These are phyloP conservation scores for Zymoseptoria brevis DNA, from an alignment of 2,329 filamentous ascomycete species.

Conservation along the genomic window DNA sequence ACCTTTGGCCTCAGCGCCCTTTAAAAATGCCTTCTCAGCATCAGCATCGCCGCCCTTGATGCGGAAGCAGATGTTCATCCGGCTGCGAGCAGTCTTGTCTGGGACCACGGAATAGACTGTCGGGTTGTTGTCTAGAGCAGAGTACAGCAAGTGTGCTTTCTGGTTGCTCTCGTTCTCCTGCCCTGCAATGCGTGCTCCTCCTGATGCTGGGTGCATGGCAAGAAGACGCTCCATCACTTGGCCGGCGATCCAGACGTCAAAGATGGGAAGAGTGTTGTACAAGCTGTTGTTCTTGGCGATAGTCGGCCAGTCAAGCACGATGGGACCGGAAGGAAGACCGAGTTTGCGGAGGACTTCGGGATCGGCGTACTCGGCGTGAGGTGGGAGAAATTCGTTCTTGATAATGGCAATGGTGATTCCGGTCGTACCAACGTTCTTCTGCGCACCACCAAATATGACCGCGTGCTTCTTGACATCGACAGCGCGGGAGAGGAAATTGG, in stretches of 20 bases:
- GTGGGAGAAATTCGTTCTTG: conserved; percentile 70
- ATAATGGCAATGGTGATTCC: conserved; percentile 83
- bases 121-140: conserved; percentile 63
- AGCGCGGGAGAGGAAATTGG: conserved; percentile 78
- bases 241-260: conserved; percentile 87
- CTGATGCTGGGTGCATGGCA: conserved; percentile 39
- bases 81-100: conserved; percentile 63
- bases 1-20: conserved; percentile 58
- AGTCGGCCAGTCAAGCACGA: conserved; percentile 73
- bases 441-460: conserved; percentile 80
- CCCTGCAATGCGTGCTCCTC: conserved; percentile 59
- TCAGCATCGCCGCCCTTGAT: conserved; percentile 34
- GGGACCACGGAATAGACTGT: conserved; percentile 73
- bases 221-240: conserved; percentile 75
- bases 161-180: conserved; percentile 65
- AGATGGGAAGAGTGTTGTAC: conserved; percentile 93
- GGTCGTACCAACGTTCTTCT: conserved; percentile 85
- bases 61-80: conserved; percentile 84
- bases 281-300: conserved; percentile 89
- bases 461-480: conserved; percentile 74
- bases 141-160: conserved; percentile 73
- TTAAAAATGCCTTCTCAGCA: conserved; percentile 74
- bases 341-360: conserved; percentile 64
- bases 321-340: conserved; percentile 67
- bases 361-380: conserved; percentile 56